These are phyloP conservation scores for Sordariomycetes sp. DNA, from an alignment of 2,329 filamentous ascomycete species.

Conservation along the genomic window DNA sequence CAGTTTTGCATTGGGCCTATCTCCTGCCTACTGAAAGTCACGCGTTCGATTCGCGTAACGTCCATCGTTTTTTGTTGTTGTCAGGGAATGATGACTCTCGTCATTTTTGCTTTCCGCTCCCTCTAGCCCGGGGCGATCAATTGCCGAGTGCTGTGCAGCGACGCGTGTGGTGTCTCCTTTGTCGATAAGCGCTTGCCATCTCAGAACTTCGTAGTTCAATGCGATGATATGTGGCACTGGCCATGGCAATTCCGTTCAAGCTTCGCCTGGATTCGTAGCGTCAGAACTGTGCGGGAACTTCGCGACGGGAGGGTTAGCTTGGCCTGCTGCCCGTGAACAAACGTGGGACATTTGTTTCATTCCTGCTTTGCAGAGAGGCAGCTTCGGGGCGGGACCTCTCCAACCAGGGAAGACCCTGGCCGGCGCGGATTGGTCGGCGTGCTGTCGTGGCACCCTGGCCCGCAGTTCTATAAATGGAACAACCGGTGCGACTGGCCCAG, in stretches of 20 bases:
- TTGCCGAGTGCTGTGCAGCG: no score
- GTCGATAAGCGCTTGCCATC: no score
- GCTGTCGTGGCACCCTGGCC: background rate
- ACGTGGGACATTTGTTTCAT: background rate
- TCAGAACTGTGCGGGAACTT: no score
- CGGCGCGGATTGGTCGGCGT: background rate
- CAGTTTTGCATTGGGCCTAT: constrained; percentile 5
- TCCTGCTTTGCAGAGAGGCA: background rate
- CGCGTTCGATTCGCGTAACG: constrained; percentile 6
- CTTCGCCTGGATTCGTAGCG: no score
- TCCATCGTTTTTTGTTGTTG: constrained; percentile 1
- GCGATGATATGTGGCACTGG: no score
- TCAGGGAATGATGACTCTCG: background rate
- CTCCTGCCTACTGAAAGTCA: constrained; percentile 5
- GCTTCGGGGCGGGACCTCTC: background rate
- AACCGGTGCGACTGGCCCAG: background rate
- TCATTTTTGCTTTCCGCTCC: background rate
- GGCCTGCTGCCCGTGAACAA: no score
- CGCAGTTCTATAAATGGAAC: background rate
- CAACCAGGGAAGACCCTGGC: background rate
- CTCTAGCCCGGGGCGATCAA: background rate
- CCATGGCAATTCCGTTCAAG: no score
- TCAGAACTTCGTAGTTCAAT: no score
- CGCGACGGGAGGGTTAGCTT: no score
- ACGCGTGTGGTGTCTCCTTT: no score